These are phyloP conservation scores for Straminergon stramineum DNA, from an alignment of 225 moss, liverwort and hornwort genomes.

Conservation along the genomic window DNA sequence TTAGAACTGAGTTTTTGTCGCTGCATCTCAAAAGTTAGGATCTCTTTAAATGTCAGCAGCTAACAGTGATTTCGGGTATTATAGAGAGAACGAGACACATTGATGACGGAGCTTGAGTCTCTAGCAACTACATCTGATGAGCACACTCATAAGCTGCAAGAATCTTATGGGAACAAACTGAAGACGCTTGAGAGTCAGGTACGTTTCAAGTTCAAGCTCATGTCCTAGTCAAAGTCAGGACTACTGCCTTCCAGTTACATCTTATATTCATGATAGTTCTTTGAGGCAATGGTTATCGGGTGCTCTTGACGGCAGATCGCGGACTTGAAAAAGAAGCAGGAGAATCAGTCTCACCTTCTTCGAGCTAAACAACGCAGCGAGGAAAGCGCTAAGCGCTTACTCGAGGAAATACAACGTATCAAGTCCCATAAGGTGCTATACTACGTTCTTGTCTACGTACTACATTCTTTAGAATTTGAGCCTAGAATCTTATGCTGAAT, in stretches of 20 bases:
- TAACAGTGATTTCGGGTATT: not conserved
- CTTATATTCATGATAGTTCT: not conserved
- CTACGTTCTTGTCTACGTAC: not conserved
- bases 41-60: not conserved
- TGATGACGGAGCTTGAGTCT: slow-evolving; percentile 55
- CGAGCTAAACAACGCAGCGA: slow-evolving; percentile 84
- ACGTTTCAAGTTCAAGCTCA: not conserved
- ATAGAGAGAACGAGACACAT: slow-evolving; percentile 51
- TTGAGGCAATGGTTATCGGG: not conserved
- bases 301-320: slow-evolving; percentile 43
- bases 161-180: slow-evolving; percentile 45
- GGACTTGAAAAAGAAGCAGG: slow-evolving; percentile 93
- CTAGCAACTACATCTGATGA: slow-evolving; percentile 52
- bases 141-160: slow-evolving; percentile 55
- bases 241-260: not conserved
- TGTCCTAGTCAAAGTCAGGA: not conserved
- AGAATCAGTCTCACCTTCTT: slow-evolving; percentile 83
- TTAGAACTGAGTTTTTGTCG: not conserved
- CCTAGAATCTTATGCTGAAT: not conserved
- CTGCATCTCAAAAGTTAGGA: not conserved
- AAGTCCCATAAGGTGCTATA: slow-evolving; percentile 81
- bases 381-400: slow-evolving; percentile 80
- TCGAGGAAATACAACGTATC: slow-evolving; percentile 89
- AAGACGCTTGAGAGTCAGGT: slow-evolving; percentile 57
- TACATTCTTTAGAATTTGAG: not conserved